These are phyloP conservation scores for Murraya koenigii DNA, from an alignment of 345 rosid genomes.

Conservation along the genomic window DNA sequence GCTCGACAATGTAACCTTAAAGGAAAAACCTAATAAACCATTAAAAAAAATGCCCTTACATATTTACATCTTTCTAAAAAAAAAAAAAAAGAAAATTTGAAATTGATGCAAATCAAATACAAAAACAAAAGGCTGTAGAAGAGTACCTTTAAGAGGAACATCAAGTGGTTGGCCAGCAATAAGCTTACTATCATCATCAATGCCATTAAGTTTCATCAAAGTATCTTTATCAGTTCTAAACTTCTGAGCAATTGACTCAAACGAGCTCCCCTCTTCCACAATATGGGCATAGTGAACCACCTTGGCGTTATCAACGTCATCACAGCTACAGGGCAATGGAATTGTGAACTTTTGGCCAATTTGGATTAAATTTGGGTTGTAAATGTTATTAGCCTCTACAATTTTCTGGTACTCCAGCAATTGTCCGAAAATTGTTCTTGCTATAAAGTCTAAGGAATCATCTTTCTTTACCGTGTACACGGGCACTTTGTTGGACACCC, in stretches of 20 bases:
- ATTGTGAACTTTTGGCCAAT: conserved; percentile 32
- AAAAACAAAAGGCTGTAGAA: not conserved
- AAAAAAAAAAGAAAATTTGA: not conserved
- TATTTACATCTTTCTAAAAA: no score
- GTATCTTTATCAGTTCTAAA: conserved; percentile 19
- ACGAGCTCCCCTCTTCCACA: conserved; percentile 27
- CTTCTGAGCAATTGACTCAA: conserved; percentile 30
- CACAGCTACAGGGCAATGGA: conserved; percentile 50
- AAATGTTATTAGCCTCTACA: conserved; percentile 20
- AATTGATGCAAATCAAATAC: not conserved
- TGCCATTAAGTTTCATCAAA: conserved; percentile 29
- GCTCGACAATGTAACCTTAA: not conserved
- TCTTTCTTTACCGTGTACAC: conserved; percentile 31
- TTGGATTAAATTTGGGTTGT: conserved; percentile 5
- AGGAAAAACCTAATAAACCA: not conserved
- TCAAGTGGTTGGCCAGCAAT: conserved; percentile 22
- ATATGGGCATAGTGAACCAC: conserved; percentile 40
- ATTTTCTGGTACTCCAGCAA: conserved; percentile 24
- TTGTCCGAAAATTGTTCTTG: conserved; percentile 21
- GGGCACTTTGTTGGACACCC: conserved; percentile 23
- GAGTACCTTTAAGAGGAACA: conserved; percentile 39
- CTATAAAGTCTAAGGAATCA: conserved; percentile 30
- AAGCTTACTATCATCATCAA: conserved; percentile 19
- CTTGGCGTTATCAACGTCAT: conserved; percentile 20
- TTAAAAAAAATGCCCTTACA: not conserved